These are phyloP conservation scores for Epichloe brachyelytri DNA, from an alignment of 2,329 filamentous ascomycete species.

Conservation along the genomic window DNA sequence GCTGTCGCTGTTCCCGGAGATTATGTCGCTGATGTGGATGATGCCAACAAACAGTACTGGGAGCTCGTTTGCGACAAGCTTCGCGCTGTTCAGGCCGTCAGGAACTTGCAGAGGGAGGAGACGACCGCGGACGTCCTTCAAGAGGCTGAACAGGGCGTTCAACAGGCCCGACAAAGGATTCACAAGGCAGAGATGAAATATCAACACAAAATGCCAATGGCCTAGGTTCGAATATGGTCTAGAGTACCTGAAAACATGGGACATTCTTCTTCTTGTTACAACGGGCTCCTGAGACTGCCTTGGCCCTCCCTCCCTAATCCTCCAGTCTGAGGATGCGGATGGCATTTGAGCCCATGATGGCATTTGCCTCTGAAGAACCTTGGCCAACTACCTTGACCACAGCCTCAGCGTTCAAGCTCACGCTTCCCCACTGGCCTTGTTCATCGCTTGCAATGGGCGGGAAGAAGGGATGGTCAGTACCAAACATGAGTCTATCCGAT, in stretches of 20 bases:
- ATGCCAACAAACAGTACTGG: slow-evolving; percentile 23
- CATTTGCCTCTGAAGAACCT: slow-evolving; percentile 32
- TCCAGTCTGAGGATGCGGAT: slow-evolving; percentile 32
- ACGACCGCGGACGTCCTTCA: slow-evolving; percentile 15
- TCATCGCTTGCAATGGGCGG: slow-evolving; percentile 55
- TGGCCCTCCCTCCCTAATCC: slow-evolving; percentile 5
- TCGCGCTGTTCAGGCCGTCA: slow-evolving; percentile 23
- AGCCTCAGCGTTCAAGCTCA: slow-evolving; percentile 38
- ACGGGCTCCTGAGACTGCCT: slow-evolving; percentile 6
- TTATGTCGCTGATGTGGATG: slow-evolving; percentile 17
- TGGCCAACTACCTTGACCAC: slow-evolving; percentile 38
- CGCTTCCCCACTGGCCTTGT: slow-evolving; percentile 56
- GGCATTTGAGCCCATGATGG: slow-evolving; percentile 48
- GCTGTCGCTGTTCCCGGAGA: slow-evolving; percentile 23
- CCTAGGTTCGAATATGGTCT: slow-evolving; percentile 1
- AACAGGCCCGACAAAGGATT: slow-evolving; percentile 20
- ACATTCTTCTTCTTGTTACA: not conserved
- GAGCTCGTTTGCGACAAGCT: slow-evolving; percentile 29
- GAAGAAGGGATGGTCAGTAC: slow-evolving; percentile 76
- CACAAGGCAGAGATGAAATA: slow-evolving; percentile 25
- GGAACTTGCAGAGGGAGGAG: slow-evolving; percentile 17
- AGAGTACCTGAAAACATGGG: not conserved
- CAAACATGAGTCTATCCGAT: slow-evolving; percentile 62
- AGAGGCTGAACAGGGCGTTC: slow-evolving; percentile 17
- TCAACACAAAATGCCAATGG: slow-evolving; percentile 15